Conservation (phyloP, 192 early-diverging fungal species). For the Nowakowskiella sp. region DNA sequence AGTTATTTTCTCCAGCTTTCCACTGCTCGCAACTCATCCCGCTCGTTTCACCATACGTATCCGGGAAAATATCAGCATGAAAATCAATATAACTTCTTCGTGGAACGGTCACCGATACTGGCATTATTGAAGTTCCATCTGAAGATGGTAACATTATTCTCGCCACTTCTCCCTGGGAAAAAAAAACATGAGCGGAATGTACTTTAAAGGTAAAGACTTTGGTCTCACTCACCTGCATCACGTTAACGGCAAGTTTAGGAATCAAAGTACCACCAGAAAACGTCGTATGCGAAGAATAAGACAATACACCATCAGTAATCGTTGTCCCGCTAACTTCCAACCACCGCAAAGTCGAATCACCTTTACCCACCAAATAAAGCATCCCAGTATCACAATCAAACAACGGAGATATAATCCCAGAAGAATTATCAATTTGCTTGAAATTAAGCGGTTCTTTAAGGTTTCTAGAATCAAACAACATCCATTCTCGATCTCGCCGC, state of each 20-base stretch:
- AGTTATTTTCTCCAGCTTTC: slow-evolving; percentile 41
- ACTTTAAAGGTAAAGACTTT: too few relatives aligned
- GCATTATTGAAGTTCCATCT: slow-evolving; percentile 53
- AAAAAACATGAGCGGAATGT: too few relatives aligned
- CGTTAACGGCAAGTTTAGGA: slow-evolving; percentile 61
- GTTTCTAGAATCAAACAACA: slow-evolving; percentile 69
- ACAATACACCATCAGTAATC: slow-evolving; percentile 35
- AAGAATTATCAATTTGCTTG: slow-evolving; percentile 55
- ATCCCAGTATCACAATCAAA: slow-evolving; percentile 77
- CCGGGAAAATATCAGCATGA: slow-evolving; percentile 78
- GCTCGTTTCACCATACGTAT: slow-evolving; percentile 42
- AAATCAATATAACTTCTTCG: slow-evolving; percentile 76
- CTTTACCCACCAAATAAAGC: slow-evolving; percentile 61
- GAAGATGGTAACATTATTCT: slow-evolving; percentile 50
- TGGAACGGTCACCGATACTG: slow-evolving; percentile 60
- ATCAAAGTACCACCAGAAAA: slow-evolving; percentile 55
- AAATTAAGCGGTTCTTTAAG: slow-evolving; percentile 49
- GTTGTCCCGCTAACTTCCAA: slow-evolving; percentile 50
- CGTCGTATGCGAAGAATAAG: slow-evolving; percentile 30
- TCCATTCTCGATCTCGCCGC: slow-evolving; percentile 44
- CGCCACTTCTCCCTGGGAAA: slow-evolving; percentile 58
- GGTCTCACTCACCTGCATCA: slow-evolving; percentile 39
- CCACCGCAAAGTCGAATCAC: slow-evolving; percentile 63
- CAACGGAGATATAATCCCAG: slow-evolving; percentile 61
- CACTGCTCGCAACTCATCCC: slow-evolving; percentile 52